Base-by-base conservation (phyloP, 1,139 yeast genomes). In the Taphrina betulina region DNA sequence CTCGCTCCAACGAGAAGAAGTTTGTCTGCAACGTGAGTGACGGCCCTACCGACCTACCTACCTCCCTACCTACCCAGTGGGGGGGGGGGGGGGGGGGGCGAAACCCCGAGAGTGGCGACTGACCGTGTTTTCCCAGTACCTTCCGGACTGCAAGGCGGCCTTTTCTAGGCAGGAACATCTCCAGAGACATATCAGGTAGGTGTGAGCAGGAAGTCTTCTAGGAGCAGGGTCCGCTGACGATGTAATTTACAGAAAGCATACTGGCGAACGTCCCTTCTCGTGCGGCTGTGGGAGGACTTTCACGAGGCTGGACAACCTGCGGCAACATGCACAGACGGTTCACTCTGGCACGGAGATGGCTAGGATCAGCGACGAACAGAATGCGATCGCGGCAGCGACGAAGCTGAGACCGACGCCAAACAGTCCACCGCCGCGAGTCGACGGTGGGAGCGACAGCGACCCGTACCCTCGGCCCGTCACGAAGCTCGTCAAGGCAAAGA, bases 181-280 rank as follows among this genome's bases (percentile, higher is more conserved):
- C 64, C 95, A 96, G 1, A 77, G 97, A 60, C 97, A 89, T 71
- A 85, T 88, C 55, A 45, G 64, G 62, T 60, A 33, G 16, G 57
- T 22, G n/a, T 28, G n/a, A 29, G 38, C 28, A n/a, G 7, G 45
- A 7, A 4, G 23, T 14, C 3, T 1, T 1, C 24, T n/a, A 3
- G 17, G 5, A 14, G 17, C 16, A 23, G 14, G 12, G 7, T 8
- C 35, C 16, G 31, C 22, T 34, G 12, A 20, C 2, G 19, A 36
- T 20, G 31, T 7, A 12, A 17, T 5, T 16, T n/a, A 4, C 56
- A 74, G 96, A 53, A 90, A 89, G 66, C 97, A 89, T 68, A 89
- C 96, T 1, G 97, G 96, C 42, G 97, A 90, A 69, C 76, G 95
- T 57, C 97, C 97, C 1, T 90, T 88, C 68, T 81, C 87, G 57